Evolutionary conservation across 306 rosid species (phyloP).

Genomic region (Dicorynia guianensis): DNA sequence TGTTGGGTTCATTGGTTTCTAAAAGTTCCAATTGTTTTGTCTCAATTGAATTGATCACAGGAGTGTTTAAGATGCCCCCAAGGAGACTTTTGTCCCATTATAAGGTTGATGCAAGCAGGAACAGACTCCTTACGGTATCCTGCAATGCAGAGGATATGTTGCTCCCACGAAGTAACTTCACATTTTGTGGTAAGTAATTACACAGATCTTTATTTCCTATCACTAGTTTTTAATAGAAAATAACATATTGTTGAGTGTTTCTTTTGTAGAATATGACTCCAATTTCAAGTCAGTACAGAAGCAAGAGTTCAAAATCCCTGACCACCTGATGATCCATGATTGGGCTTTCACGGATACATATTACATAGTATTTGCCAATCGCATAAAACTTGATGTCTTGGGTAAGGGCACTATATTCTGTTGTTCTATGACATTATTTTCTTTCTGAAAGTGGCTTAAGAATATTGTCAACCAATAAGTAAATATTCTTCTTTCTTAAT

Average conservation of each 20-base stretch:
- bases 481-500: background rate
- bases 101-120: conserved; percentile 67
- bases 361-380: conserved; percentile 83
- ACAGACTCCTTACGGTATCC: conserved; percentile 68
- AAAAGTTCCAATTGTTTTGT: conserved; percentile 26
- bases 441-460: background rate
- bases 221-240: no score
- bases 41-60: conserved; percentile 49
- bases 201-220: no score
- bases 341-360: conserved; percentile 90
- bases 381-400: conserved; percentile 80
- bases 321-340: conserved; percentile 94
- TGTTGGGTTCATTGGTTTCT: background rate
- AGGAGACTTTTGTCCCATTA: conserved; percentile 88
- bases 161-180: conserved; percentile 75
- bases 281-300: conserved; percentile 61
- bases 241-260: background rate
- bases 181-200: conserved; percentile 63
- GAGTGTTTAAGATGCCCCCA: conserved; percentile 92
- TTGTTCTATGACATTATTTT: background rate
- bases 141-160: conserved; percentile 99
- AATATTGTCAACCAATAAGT: background rate
- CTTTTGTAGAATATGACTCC: conserved; percentile 67
- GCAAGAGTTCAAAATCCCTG: conserved; percentile 71
- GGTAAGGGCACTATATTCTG: conserved; percentile 47